phyloP scores from a whole-genome alignment of 2,329 filamentous ascomycete genomes.

The Fusarium denticulatum region DNA sequence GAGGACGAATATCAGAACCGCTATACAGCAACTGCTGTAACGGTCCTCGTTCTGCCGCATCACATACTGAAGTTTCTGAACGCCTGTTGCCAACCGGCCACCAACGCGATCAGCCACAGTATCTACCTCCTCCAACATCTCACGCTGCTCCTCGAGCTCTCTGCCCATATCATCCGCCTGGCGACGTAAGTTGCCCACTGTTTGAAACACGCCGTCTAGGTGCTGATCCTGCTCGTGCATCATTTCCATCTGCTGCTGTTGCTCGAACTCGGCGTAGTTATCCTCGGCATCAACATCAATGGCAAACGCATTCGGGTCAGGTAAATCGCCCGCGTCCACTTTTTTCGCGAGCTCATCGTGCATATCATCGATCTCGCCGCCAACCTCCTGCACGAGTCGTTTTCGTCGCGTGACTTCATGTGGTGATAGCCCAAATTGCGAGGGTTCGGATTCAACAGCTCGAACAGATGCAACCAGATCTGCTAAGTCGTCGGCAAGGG shows the following conservation, averaged over 20 bases:
- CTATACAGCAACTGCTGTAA: slow-evolving; percentile 90
- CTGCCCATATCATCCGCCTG: slow-evolving; percentile 97
- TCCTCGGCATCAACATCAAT: slow-evolving; percentile 58
- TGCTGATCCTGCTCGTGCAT: slow-evolving; percentile 96
- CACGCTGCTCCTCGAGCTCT: slow-evolving; percentile 93
- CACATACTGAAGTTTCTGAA: slow-evolving; percentile 86
- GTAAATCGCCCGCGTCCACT: slow-evolving; percentile 59
- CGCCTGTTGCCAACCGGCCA: slow-evolving; percentile 83
- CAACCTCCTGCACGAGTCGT: slow-evolving; percentile 87
- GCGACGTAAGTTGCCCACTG: slow-evolving; percentile 87
- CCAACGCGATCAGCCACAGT: slow-evolving; percentile 86
- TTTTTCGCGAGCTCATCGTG: slow-evolving; percentile 78
- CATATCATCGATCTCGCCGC: slow-evolving; percentile 90
- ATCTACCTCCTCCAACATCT: slow-evolving; percentile 89
- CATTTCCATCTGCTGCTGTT: slow-evolving; percentile 88
- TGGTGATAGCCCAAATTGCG: slow-evolving; percentile 84
- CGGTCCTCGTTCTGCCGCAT: slow-evolving; percentile 91
- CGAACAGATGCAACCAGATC: slow-evolving; percentile 89
- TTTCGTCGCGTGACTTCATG: slow-evolving; percentile 84
- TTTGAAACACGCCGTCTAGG: slow-evolving; percentile 90
- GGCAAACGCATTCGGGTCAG: slow-evolving; percentile 66
- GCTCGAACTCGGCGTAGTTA: slow-evolving; percentile 83
- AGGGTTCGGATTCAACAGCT: slow-evolving; percentile 87
- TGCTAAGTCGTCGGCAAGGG: slow-evolving; percentile 83
- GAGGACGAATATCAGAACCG: slow-evolving; percentile 84